phyloP scores from a whole-genome alignment of 2,329 filamentous ascomycete genomes.

The Hansfordia pulvinata region DNA sequence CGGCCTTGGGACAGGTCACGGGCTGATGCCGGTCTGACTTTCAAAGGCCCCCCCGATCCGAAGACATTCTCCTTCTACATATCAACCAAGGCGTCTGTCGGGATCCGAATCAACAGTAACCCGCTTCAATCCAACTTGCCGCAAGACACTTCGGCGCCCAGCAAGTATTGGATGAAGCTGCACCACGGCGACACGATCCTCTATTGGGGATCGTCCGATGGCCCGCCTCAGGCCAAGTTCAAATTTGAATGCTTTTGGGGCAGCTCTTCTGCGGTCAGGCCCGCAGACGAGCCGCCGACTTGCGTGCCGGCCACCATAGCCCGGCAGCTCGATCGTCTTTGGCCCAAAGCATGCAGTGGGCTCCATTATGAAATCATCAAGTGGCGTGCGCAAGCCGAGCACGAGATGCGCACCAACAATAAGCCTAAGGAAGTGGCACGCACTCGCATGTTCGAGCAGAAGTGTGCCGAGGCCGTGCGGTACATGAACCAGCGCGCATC shows the following conservation, averaged over 20 bases:
- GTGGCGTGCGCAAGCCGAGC: conserved; percentile 29
- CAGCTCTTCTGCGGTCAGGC: conserved; percentile 31
- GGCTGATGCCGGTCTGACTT: conserved; percentile 22
- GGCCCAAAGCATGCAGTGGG: conserved; percentile 28
- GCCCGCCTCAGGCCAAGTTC: conserved; percentile 26
- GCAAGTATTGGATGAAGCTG: conserved; percentile 51
- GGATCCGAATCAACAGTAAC: conserved; percentile 67
- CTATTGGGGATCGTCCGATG: conserved; percentile 44
- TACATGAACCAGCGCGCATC: conserved; percentile 17
- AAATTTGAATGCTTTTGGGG: conserved; percentile 42
- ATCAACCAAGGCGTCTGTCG: conserved; percentile 63
- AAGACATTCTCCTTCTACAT: conserved; percentile 58
- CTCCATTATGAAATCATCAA: conserved; percentile 26
- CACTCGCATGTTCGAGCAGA: conserved; percentile 34
- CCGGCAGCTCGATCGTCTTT: conserved; percentile 33
- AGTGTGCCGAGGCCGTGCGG: conserved; percentile 29
- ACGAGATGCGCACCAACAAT: conserved; percentile 23
- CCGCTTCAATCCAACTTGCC: conserved; percentile 42
- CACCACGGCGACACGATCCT: conserved; percentile 66
- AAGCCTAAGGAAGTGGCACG: conserved; percentile 33
- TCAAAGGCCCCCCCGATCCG: conserved; percentile 16
- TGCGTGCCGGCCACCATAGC: conserved; percentile 25
- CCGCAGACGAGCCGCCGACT: conserved; percentile 17
- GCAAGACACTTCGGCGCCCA: conserved; percentile 39
- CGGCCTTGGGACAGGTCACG: conserved; percentile 39